A percentile compares a stretch with the other conserved stretches of the same genome.
These are phyloP conservation scores for Aegle marmelos DNA, from an alignment of 345 rosid genomes.

Conservation along the genomic window DNA sequence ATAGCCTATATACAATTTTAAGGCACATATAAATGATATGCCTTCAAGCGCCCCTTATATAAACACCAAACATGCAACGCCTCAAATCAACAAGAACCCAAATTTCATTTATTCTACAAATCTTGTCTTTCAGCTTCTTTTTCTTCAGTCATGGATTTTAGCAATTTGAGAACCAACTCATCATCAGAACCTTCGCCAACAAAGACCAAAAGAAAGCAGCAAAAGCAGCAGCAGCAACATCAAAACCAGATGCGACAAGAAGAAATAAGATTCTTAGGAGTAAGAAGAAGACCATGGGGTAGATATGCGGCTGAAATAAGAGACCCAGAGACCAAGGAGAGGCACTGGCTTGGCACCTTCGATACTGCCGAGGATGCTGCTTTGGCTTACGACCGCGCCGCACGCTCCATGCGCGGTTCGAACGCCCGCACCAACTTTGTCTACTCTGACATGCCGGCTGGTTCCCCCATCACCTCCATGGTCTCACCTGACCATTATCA, in stretches of 20 bases:
- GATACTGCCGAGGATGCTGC: conserved; percentile 95
- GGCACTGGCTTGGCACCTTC: conserved; percentile 92
- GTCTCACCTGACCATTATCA: conserved; percentile 68
- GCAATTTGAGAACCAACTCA: conserved; percentile 18
- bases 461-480: conserved; percentile 83
- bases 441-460: conserved; percentile 81
- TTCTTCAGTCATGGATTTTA: conserved; percentile 32
- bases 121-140: not conserved
- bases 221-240: conserved; percentile 19
- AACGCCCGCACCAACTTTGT: conserved; percentile 90
- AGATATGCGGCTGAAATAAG: conserved; percentile 94
- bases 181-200: conserved; percentile 39
- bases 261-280: conserved; percentile 72
- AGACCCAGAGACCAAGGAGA: conserved; percentile 85
- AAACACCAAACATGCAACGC: conserved; percentile 25
- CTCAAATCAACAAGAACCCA: not conserved
- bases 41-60: conserved; percentile 23
- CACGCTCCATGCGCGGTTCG: conserved; percentile 82
- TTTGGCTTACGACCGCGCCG: conserved; percentile 85
- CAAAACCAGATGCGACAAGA: conserved; percentile 9
- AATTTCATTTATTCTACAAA: conserved; percentile 11
- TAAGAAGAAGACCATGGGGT: conserved; percentile 94
- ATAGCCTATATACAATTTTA: too few species aligned
- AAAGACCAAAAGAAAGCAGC: conserved; percentile 56
- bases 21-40: too few species aligned